A percentile compares a stretch with the other conserved stretches of the same genome.
Conservation (phyloP, 225 moss, liverwort and hornwort genomes). For the Sphagnum contortum region DNA sequence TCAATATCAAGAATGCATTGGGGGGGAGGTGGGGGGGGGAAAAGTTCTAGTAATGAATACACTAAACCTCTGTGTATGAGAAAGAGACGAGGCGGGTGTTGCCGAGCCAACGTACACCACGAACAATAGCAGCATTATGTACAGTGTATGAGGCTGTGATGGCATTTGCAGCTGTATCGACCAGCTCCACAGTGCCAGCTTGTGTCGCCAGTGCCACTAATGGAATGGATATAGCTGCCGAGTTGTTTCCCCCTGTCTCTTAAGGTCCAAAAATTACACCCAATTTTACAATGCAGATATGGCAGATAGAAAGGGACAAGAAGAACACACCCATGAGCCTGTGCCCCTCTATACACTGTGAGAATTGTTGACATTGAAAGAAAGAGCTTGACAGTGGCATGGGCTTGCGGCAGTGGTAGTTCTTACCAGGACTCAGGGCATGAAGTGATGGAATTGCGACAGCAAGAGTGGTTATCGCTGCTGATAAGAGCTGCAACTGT, state of each 20-base stretch:
- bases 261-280: too few relatives aligned
- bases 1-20: too few relatives aligned
- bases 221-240: conserved; percentile 89
- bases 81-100: conserved; percentile 90
- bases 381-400: too few relatives aligned
- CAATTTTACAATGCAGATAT: too few relatives aligned
- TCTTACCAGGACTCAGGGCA: conserved; percentile 62
- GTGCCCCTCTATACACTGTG: too few relatives aligned
- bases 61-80: conserved; percentile 72
- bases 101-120: conserved; percentile 97
- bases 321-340: too few relatives aligned
- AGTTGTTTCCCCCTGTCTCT: conserved; percentile 64
- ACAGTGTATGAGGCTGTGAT: conserved; percentile 81
- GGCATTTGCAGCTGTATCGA: conserved; percentile 88
- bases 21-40: too few relatives aligned
- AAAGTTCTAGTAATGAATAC: too few relatives aligned
- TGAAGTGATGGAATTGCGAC: conserved; percentile 88
- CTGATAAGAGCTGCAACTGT: conserved; percentile 92
- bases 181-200: conserved; percentile 87
- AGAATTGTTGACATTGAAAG: too few relatives aligned
- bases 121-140: conserved; percentile 68
- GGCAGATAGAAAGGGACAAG: too few relatives aligned
- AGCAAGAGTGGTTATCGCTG: conserved; percentile 82
- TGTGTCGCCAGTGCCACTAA: conserved; percentile 95
- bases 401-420: not conserved